Base-by-base conservation (phyloP, 441 rosid genomes). In the Erodium trifolium region DNA sequence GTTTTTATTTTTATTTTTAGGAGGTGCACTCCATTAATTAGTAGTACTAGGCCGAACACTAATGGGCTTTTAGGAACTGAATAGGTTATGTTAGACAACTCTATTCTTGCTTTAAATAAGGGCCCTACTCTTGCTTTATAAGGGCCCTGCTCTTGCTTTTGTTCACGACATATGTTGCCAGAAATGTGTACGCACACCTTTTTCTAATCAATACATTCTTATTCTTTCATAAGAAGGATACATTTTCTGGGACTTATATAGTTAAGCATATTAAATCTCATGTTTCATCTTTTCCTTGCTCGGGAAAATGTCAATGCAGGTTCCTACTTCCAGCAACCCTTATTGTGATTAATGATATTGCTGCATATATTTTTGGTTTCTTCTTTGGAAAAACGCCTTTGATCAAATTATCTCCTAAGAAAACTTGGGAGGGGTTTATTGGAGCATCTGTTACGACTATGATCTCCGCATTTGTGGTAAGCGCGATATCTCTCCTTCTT, bases 401-500 rank as follows among this genome's bases (percentile, higher is more conserved):
- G 83, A 90, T 92, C 80, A 92, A 89, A 81, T 80, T 93, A 79
- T 91, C 97, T 73, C 97, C 97, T 14, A 93, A 93, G 90, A 91
- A 93, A 87, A 92, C 96, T 29, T 90, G 96, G 98, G 96, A 92
- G 76, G 98, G 97, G 27, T 92, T 90, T 76, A 86, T 87, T 17
- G 96, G 98, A 75, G 96, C 93, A 55, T 90, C 95, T 43, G 75
- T 92, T 27, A 78, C 93, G 72, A 92, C 98, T 23, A 78, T 92
- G 74, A 82, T 85, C 64, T 90, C 91, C 65, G 96, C 98, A 10
- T 88, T 90, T 84, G 77, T 79, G 82, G 98, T 88, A 73, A 81
- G 85, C 75, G 69, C 62, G 6, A 13, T 37, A 3, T 27, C 67
- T 79, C 65, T 70, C 62, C 53, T 11, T 47, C 12, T 47, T 11